Base-by-base conservation (phyloP, 148 eudicot genomes). In the Linanthus parryae region DNA sequence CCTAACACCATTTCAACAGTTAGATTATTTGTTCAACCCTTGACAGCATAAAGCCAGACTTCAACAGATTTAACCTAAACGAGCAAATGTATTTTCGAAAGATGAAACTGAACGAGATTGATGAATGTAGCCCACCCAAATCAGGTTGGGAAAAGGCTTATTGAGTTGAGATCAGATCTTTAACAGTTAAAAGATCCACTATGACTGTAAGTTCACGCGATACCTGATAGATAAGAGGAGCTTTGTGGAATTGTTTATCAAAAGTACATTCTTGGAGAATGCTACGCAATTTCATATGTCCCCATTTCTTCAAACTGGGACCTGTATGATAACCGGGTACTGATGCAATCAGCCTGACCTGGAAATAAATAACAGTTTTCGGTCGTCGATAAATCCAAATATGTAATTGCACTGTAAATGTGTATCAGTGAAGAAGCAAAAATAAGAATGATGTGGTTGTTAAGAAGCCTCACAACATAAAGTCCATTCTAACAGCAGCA, bases 281-380 rank as follows among this genome's bases (percentile, higher is more conserved):
- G 64, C 84, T 72, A 9, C 98, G 87, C 29, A 91, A 50, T 72
- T 91, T 91, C 79, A 87, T 83, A 59, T 91, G 98, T 49, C 98
- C 98, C 96, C 98, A 91, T 63, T 77, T 91, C 68, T 65, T 91
- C 54, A 91, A 45, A 71, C 65, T 74, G 11, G 89, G 18, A 30
- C 98, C 98, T n/a, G 69, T 63, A 62, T 91, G 98, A 67, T 91
- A 91, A 44, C 98, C 98, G 62, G 98, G 98, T 44, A 91, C 96
- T 28, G 98, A 91, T 11, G 90, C 96, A 69, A 91, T 82, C 56
- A 91, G 68, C 70, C 98, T 79, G 56, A 91, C 98, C 98, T 91
- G 70, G 18, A 57, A 43, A 34, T 49, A 3, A 26, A 0, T 29
- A 46, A 20, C 31, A 42, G 14, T 7, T 14, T n/a, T n/a, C n/a